Evolutionary conservation across 2,329 filamentous ascomycete genomes (phyloP).

Genomic region (Aspergillus proliferans): DNA sequence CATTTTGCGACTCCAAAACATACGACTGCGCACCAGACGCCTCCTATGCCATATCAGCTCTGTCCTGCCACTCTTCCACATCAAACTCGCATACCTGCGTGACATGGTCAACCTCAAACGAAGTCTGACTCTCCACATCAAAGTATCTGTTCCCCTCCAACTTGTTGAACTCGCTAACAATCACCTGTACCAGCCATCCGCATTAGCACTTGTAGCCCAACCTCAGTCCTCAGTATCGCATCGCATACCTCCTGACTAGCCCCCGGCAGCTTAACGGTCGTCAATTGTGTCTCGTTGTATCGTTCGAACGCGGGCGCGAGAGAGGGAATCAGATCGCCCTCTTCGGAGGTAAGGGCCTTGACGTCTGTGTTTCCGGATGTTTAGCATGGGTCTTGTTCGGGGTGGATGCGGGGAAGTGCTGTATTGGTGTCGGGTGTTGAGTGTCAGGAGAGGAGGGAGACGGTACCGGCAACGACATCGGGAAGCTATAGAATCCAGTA

Average conservation of each 20-base stretch:
- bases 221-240: background rate
- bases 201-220: background rate
- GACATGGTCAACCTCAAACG: conserved; percentile 80
- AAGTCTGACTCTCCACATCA: conserved; percentile 80
- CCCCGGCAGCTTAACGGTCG: conserved; percentile 81
- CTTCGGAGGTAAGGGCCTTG: conserved; percentile 71
- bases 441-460: background rate
- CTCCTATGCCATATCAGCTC: conserved; percentile 49
- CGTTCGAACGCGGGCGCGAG: conserved; percentile 80
- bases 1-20: conserved; percentile 66
- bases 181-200: conserved; percentile 43
- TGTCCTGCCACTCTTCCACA: conserved; percentile 8
- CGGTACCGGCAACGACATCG: conserved; percentile 77
- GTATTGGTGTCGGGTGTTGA: no score
- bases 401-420: background rate
- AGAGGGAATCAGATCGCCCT: conserved; percentile 60
- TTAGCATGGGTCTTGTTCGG: background rate
- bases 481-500: conserved; percentile 55
- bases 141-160: conserved; percentile 79
- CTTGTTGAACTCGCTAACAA: conserved; percentile 81
- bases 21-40: conserved; percentile 77
- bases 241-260: conserved; percentile 64
- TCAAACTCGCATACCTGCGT: conserved; percentile 54
- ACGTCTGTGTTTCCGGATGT: conserved; percentile 58
- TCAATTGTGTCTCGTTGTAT: conserved; percentile 94